Evolutionary conservation across 108 stramenopile species (phyloP), one percentile per base, ranked within the genome.

Genomic region (Schizochytrium sp.): DNA sequence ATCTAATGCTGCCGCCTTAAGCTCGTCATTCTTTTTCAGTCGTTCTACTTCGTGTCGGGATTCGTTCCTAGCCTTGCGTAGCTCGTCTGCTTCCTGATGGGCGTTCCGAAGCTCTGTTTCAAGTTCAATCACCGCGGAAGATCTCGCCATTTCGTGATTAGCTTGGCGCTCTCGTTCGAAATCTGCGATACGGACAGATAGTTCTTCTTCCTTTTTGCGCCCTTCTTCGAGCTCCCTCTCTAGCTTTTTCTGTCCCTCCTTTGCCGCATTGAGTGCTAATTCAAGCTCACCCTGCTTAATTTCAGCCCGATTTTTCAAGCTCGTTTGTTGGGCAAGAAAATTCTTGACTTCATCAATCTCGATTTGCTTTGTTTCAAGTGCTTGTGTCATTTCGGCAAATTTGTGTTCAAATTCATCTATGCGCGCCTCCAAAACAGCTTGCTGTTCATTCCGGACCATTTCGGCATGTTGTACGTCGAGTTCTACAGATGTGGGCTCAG

Each of bases 41-140:
- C 76, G 76, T 40, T 83, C 76, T 10, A n/a, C 28, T 28, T 55
- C 76, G 1, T 49, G 47, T 53, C 55, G 28, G 17, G 53, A n/a
- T 1, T 5, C 15, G 50, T 17, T 28, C 50, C 28, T n/a, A 0
- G 49, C 53, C 28, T 49, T 40, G 47, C 76, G 76, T 0, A 83
- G 76, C 4, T 5, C 76, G 47, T 83, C 76, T 5, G 76, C 76
- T n/a, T 83, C 76, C 5, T 83, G 5, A 1, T 83, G 76, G 38
- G 76, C 76, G 28, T 17, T 83, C 38, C 76, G 76, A 40, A 83
- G 47, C 47, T 83, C 76, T 19, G 47, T 83, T 28, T 83, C 76
- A 8, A 83, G 53, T 12, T 83, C 50, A 49, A 83, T 49, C 12
- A 83, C 76, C 17, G 76, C 76, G 5, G 76, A 47, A 50, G 76